Evolutionary conservation across 208 protist species (phyloP).

Genomic region (Leishmania braziliensis): DNA sequence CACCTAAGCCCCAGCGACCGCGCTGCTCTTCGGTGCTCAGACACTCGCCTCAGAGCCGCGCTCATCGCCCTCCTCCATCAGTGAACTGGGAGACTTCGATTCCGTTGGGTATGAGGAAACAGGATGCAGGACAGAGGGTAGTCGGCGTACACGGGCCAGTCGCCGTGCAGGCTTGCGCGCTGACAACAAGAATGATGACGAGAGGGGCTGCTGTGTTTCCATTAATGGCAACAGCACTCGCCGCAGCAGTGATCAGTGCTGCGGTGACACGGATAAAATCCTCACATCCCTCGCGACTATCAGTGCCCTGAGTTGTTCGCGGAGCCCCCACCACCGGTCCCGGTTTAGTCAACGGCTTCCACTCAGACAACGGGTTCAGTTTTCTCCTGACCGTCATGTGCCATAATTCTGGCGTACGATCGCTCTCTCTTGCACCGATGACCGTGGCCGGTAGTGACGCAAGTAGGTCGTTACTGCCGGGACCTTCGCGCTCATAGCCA

Average conservation of each 20-base stretch:
- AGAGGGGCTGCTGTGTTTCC: not conserved
- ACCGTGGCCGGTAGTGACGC: not conserved
- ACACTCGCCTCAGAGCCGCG: not conserved
- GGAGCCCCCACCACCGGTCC: not conserved
- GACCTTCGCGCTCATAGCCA: constrained; percentile 26
- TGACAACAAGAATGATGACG: not conserved
- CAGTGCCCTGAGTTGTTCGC: not conserved
- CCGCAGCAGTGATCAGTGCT: not conserved
- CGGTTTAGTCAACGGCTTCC: not conserved
- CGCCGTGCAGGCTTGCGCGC: not conserved
- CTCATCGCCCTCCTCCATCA: not conserved
- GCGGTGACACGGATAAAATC: not conserved
- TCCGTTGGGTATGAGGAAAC: not conserved
- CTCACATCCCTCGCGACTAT: not conserved
- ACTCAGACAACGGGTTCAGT: not conserved
- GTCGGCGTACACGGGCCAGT: not conserved
- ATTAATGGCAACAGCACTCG: not conserved
- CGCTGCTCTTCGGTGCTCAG: not conserved
- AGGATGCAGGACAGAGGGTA: not conserved
- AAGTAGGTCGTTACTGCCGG: constrained; percentile 10
- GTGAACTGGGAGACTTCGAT: not conserved
- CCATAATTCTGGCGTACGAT: not conserved
- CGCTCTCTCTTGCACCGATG: not conserved
- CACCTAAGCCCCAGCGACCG: not conserved
- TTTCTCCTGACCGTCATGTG: not conserved